Evolutionary conservation across 441 rosid genomes (phyloP), one percentile per base, ranked within the genome.

Genomic region (Francoa sonchifolia): DNA sequence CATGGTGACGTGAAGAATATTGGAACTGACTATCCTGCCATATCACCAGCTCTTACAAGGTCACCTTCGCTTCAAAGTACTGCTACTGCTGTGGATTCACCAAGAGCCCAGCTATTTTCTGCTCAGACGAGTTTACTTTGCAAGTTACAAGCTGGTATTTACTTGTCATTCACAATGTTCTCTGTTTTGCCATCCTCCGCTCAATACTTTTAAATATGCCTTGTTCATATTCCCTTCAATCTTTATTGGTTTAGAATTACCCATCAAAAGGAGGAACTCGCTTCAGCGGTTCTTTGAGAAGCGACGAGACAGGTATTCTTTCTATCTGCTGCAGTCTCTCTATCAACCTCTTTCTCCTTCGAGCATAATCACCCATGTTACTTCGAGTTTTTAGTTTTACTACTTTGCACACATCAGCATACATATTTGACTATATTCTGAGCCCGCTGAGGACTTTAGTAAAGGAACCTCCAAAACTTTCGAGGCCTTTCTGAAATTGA

Each of bases 281-380:
- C 87, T 88, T 59, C 95, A 78, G 60, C 69, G 76, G 22, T 88
- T 88, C 63, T 74, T 88, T 23, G 95, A 83, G 73, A 88, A 88
- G 62, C 74, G 95, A 21, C 65, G 85, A 5, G 95, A 88, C 77
- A 88, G 94, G 94, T 87, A 69, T n/a, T n/a, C n/a, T n/a, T n/a
- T n/a, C n/a, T n/a, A n/a, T n/a, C n/a, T n/a, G n/a, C n/a, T n/a
- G n/a, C n/a, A n/a, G n/a, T n/a, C n/a, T n/a, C n/a, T n/a, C n/a
- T n/a, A n/a, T n/a, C n/a, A n/a, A n/a, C n/a, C n/a, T n/a, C n/a
- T n/a, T n/a, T n/a, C n/a, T n/a, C n/a, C n/a, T n/a, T n/a, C n/a
- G n/a, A n/a, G n/a, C n/a, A n/a, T n/a, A n/a, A n/a, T n/a, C n/a
- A n/a, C n/a, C n/a, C n/a, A n/a, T n/a, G n/a, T n/a, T n/a, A n/a